Evolutionary conservation across 495 filamentous ascomycete genomes (phyloP), one percentile per base, ranked within the genome.

Genomic region (Neurospora sp.): DNA sequence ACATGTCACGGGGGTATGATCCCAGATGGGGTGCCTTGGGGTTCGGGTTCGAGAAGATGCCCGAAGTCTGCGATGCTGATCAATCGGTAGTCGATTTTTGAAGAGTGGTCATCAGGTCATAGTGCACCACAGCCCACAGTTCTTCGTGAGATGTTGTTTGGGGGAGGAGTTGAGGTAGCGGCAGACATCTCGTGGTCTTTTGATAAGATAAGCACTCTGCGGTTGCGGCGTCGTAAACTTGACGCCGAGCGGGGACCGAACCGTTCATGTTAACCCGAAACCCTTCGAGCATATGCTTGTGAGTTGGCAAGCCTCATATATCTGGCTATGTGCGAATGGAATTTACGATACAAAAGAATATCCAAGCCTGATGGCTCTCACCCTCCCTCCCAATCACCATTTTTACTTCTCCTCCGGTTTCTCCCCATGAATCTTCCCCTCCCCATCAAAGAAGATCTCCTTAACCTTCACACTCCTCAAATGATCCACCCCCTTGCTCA

Each of bases 401-500:
- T 16, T 72, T 71, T 72, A 35, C 12, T 61, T 61, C 53, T 6
- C 77, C 53, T 6, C 77, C 7, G 81, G 76, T 74, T 83, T 81
- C 73, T 79, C 81, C 40, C 78, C 77, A 12, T 79, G 71, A 68
- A 93, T 92, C 75, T 82, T 85, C 7, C 89, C 91, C 39, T 88
- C 84, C 27, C 80, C 81, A 80, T 92, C 88, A 81, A 92, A 92
- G 66, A 88, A 87, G 73, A 92, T 88, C 85, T 93, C 91, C 81
- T 86, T 86, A 59, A 91, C 86, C 85, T 93, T 93, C 18, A 91
- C 89, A 73, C 84, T 86, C 75, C 91, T 80, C 79, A 93, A 75
- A 82, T 93, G 91, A 76, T 89, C 87, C 48, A 90, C 86, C 3
- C 89, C 90, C 9, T 79, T 76, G 27, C 87, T 89, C 35, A 92